These are phyloP conservation scores for Amniculicola lignicola DNA, from an alignment of 495 filamentous ascomycete genomes.

Conservation along the genomic window DNA sequence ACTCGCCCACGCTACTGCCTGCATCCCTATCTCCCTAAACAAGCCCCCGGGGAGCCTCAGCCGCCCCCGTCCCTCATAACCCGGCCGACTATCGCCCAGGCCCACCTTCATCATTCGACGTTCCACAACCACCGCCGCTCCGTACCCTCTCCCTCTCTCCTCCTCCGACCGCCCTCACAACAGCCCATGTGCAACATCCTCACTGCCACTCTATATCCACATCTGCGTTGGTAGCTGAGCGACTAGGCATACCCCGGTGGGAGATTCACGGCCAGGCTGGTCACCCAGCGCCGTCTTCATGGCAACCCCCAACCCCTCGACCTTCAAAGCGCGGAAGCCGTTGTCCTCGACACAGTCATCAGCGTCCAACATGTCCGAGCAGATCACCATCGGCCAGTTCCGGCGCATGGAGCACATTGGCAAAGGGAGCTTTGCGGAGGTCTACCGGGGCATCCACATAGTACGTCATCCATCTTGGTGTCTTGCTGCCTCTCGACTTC, in stretches of 20 bases:
- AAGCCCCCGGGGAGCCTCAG: background rate
- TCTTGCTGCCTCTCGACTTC: background rate
- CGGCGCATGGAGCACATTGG: slow-evolving; percentile 80
- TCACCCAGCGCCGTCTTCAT: slow-evolving; percentile 36
- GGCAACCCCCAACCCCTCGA: slow-evolving; percentile 43
- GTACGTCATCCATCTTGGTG: slow-evolving; percentile 56
- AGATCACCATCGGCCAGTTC: slow-evolving; percentile 74
- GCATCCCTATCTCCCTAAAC: slow-evolving; percentile 8
- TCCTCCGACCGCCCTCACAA: background rate
- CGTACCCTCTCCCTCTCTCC: background rate
- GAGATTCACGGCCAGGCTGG: slow-evolving; percentile 14
- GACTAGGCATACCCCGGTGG: background rate
- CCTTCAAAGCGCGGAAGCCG: slow-evolving; percentile 48
- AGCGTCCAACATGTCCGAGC: slow-evolving; percentile 44
- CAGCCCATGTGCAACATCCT: slow-evolving; percentile 47
- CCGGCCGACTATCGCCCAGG: background rate
- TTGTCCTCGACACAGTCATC: slow-evolving; percentile 45
- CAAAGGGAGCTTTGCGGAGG: slow-evolving; percentile 92
- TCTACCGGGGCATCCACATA: slow-evolving; percentile 80
- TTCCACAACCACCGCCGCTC: background rate
- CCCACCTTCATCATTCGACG: background rate
- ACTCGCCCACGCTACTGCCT: slow-evolving; percentile 6
- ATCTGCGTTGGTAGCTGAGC: slow-evolving; percentile 46
- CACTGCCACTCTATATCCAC: slow-evolving; percentile 48
- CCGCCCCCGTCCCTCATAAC: background rate